Base-by-base conservation (phyloP, 495 filamentous ascomycete species). In the Penicillium nucicola region DNA sequence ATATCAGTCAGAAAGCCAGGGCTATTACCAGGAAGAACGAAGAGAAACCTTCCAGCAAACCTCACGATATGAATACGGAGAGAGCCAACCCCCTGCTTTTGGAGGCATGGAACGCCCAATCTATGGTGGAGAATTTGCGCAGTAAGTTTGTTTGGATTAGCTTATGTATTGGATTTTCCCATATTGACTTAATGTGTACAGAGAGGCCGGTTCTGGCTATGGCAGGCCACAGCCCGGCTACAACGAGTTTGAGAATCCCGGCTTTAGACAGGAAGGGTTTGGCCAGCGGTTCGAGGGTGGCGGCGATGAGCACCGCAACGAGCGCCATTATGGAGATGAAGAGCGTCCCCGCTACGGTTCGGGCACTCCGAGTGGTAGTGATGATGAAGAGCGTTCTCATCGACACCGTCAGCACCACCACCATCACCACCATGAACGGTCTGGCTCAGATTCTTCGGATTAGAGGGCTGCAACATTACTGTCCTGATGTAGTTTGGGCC, bases 361-460 rank as follows among this genome's bases (percentile, higher is more conserved):
- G 22, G 33, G 40, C 12, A 59, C 58, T 19, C 33, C 42, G 15
- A 53, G 49, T 45, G 52, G 56, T 9, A 51, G 49, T 14, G 58
- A 55, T 34, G 33, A 41, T 30, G 63, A 59, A 47, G 41, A 62
- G 34, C 41, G 45, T 37, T 53, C 53, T 48, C 56, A 58, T 13
- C 61, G 63, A 20, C 61, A 65, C 42, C 61, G 58, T 20, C 68
- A 61, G 31, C 66, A 66, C 45, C 72, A 71, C 37, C 72, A 66
- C 19, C 71, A 68, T 37, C 77, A 76, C 22, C 60, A 55, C 45
- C 48, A 53, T 48, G 43, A 46, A 20, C 50, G 51, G 30, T 64
- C 60, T 13, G 58, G 53, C 6, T 65, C 59, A 7, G 57, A 36
- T 38, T 67, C 64, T 38, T 67, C 64, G 30, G 50, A 60, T 47